Percentiles rank a stretch among this genome's conserved stretches.
Conservation (phyloP, 2,329 filamentous ascomycete species). For the Ceratocystis colombiana region DNA sequence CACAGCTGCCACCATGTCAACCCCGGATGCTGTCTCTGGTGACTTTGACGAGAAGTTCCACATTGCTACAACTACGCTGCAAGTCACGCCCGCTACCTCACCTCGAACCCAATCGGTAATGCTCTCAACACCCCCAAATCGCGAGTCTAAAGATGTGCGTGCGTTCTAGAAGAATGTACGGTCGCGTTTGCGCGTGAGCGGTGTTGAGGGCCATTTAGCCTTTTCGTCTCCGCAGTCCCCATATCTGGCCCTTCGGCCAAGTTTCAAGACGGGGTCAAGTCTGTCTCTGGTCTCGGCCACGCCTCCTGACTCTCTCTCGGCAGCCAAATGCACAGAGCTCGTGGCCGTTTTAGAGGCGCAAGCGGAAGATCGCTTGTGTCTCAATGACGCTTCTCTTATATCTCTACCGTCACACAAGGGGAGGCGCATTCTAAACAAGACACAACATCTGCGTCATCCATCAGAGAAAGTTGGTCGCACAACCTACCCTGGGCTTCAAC, state of each 20-base stretch:
- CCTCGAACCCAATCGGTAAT: constrained; percentile 4
- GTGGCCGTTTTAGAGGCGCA: not conserved
- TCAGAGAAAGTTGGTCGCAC: not conserved
- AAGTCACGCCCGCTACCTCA: constrained; percentile 8
- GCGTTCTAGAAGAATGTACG: constrained; percentile 27
- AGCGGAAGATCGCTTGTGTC: not conserved
- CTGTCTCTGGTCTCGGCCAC: not conserved
- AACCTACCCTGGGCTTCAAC: not conserved
- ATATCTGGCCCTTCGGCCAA: not conserved
- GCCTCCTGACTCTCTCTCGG: not conserved
- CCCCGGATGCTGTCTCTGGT: not conserved
- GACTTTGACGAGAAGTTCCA: constrained; percentile 6
- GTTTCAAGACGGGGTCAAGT: not conserved
- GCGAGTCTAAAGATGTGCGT: constrained; percentile 23
- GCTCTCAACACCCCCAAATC: constrained; percentile 18
- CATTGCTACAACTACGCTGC: not conserved
- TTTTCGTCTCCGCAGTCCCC: constrained; percentile 2
- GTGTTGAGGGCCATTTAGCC: constrained; percentile 12
- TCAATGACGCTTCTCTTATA: not conserved
- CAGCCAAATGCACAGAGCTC: not conserved
- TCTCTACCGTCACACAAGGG: not conserved
- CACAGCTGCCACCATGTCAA: constrained; percentile 1
- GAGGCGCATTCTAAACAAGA: not conserved
- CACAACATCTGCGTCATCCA: not conserved
- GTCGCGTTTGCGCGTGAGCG: constrained; percentile 23